Evolutionary conservation across 441 rosid species (phyloP), one percentile per base, ranked within the genome.

Genomic region (Jatropha multifida): DNA sequence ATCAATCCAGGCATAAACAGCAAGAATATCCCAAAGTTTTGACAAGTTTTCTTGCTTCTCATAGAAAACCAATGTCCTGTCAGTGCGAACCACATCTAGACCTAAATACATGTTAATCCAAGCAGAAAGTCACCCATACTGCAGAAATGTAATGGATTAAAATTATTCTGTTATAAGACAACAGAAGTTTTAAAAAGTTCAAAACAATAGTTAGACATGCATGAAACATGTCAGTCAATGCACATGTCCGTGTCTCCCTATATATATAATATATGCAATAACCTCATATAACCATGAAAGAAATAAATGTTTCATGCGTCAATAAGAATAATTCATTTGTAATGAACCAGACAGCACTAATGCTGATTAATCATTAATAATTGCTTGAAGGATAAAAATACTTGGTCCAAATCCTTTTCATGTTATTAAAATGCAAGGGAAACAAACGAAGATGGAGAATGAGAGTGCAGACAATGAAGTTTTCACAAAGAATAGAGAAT

Each of bases 1-100:
- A 78, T 92, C 99, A 69, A 93, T 79, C 97, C 99, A 92, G 56
- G 99, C 94, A 84, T 93, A 95, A 76, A 93, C 93, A 78, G 95
- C 88, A 17, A 95, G 91, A 83, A 95, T 85, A 82, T 95, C 98
- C 99, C 97, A 92, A 60, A 93, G 95, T 84, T 88, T 95, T 27
- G 98, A 89, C 83, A 95, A 78, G 83, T 95, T 87, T 73, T 92
- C 90, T 81, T 87, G 93, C 85, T 90, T 90, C 88, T 93, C 98
- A 49, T 95, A 95, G 76, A 95, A 93, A 27, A 89, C 89, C 86
- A 95, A 73, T 15, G 90, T 78, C 86, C 98, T 92, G 82, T 93
- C 99, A 6, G 99, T 95, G 60, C 99, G 98, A 78, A 82, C 82
- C 74, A 95, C 98, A 78, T 95, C 97, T 14, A 95, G 94, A 78